phyloP scores from a whole-genome alignment of 768 basidiomycete species.

The Lentinula sp. region DNA sequence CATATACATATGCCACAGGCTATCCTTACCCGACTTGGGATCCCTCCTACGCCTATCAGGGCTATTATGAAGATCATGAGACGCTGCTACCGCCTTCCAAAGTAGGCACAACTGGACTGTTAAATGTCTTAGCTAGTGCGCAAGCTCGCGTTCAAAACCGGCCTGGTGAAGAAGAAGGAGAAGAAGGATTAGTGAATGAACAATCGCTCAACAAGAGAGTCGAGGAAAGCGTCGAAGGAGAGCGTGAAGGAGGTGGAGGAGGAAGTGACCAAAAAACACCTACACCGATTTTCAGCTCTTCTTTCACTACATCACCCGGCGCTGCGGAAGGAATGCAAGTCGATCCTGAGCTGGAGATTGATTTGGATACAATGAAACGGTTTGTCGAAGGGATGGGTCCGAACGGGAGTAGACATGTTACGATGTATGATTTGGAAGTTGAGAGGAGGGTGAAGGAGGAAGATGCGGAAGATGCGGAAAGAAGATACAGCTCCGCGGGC shows the following conservation, averaged over 20 bases:
- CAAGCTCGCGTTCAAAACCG: not conserved
- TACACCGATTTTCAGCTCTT: not conserved
- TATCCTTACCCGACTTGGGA: not conserved
- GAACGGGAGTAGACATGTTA: conserved; percentile 40
- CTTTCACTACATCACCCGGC: conserved; percentile 14
- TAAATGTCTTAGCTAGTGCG: not conserved
- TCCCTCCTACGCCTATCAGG: not conserved
- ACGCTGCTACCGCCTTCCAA: not conserved
- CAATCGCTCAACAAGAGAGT: not conserved
- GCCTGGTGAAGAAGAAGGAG: not conserved
- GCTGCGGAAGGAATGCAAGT: conserved; percentile 60
- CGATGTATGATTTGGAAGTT: conserved; percentile 67
- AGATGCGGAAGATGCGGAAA: conserved; percentile 34
- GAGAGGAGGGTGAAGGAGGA: conserved; percentile 40
- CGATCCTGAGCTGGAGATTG: conserved; percentile 48
- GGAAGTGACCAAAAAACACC: conserved; percentile 10
- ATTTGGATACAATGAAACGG: conserved; percentile 41
- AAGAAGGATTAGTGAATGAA: not conserved
- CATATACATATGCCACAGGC: not conserved
- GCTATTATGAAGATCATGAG: not conserved
- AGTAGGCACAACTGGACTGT: not conserved
- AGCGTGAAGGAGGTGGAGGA: conserved; percentile 21
- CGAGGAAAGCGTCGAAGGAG: too few species aligned
- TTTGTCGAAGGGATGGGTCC: conserved; percentile 47
- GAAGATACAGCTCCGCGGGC: conserved; percentile 26